Evolutionary conservation across 2,329 filamentous ascomycete genomes (phyloP).

Genomic region (Curvularia lunata): DNA sequence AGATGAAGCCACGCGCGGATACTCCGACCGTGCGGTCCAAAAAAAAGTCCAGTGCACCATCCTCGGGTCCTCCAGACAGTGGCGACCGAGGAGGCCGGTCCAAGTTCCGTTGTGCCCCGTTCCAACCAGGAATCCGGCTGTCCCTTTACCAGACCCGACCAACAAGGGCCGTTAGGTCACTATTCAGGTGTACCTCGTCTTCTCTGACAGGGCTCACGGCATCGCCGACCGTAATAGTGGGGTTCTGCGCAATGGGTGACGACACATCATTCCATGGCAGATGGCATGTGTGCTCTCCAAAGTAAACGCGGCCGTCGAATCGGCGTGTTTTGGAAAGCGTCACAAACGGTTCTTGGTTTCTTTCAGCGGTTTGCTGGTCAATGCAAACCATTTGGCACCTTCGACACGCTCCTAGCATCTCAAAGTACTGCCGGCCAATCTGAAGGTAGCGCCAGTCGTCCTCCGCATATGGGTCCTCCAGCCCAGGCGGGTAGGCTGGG

Average conservation of each 20-base stretch:
- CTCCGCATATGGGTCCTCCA: slow-evolving; percentile 73
- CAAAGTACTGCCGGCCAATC: slow-evolving; percentile 69
- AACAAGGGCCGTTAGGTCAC: slow-evolving; percentile 33
- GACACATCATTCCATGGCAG: slow-evolving; percentile 34
- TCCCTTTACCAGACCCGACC: slow-evolving; percentile 25
- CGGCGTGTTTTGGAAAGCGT: slow-evolving; percentile 87
- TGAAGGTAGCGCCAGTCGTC: slow-evolving; percentile 75
- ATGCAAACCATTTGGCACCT: slow-evolving; percentile 97
- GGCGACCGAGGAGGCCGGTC: slow-evolving; percentile 8
- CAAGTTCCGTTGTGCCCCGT: slow-evolving; percentile 27
- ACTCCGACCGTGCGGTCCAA: slow-evolving; percentile 23
- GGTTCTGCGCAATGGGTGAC: slow-evolving; percentile 39
- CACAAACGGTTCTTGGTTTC: slow-evolving; percentile 83
- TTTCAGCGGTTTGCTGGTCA: slow-evolving; percentile 79
- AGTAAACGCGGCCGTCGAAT: slow-evolving; percentile 83
- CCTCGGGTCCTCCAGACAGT: slow-evolving; percentile 6
- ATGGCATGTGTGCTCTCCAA: slow-evolving; percentile 75
- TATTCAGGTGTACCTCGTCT: slow-evolving; percentile 36
- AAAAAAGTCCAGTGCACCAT: slow-evolving; percentile 23
- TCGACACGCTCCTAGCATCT: slow-evolving; percentile 81
- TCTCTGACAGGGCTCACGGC: slow-evolving; percentile 40
- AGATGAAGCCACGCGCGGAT: slow-evolving; percentile 42
- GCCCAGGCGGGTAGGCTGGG: slow-evolving; percentile 50
- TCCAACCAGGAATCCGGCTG: slow-evolving; percentile 11
- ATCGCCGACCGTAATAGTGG: slow-evolving; percentile 50